phyloP scores from a whole-genome alignment of 768 basidiomycete species.

The Tylopilus balloui region DNA sequence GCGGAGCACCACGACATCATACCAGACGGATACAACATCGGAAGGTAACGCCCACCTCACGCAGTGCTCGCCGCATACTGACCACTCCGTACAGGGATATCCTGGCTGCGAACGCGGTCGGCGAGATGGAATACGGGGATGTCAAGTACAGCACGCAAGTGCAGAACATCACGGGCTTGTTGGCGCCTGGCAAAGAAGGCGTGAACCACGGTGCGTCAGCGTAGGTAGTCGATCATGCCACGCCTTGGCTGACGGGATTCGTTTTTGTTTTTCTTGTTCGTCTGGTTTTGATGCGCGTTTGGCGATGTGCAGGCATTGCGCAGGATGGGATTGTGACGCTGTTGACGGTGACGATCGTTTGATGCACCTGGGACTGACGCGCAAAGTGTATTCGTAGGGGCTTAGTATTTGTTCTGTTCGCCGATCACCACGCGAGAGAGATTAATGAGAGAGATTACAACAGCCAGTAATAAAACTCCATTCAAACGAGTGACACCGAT shows the following conservation, averaged over 20 bases:
- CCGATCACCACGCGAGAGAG: not conserved
- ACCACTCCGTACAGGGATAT: conserved; percentile 30
- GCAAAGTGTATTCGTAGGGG: not conserved
- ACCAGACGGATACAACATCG: conserved; percentile 48
- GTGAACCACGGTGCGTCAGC: conserved; percentile 51
- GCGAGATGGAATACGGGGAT: conserved; percentile 38
- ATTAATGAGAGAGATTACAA: not conserved
- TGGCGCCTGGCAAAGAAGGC: conserved; percentile 47
- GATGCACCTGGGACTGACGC: not conserved
- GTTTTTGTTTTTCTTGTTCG: not conserved
- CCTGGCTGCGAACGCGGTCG: conserved; percentile 37
- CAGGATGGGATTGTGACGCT: conserved; percentile 54
- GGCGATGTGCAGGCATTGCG: conserved; percentile 43
- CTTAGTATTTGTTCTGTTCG: not conserved
- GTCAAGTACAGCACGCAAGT: conserved; percentile 45
- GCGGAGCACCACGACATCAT: conserved; percentile 38
- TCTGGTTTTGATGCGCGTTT: too few species aligned
- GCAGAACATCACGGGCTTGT: conserved; percentile 48
- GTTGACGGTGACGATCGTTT: conserved; percentile 48
- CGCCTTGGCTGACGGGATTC: not conserved
- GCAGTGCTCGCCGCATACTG: too few species aligned
- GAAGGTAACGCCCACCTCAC: too few species aligned
- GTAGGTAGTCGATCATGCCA: not conserved
- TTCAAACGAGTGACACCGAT: conserved; percentile 9
- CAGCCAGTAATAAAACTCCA: not conserved